These are phyloP conservation scores for Ophiostoma sp. DNA, from an alignment of 2,329 filamentous ascomycete species.

Conservation along the genomic window DNA sequence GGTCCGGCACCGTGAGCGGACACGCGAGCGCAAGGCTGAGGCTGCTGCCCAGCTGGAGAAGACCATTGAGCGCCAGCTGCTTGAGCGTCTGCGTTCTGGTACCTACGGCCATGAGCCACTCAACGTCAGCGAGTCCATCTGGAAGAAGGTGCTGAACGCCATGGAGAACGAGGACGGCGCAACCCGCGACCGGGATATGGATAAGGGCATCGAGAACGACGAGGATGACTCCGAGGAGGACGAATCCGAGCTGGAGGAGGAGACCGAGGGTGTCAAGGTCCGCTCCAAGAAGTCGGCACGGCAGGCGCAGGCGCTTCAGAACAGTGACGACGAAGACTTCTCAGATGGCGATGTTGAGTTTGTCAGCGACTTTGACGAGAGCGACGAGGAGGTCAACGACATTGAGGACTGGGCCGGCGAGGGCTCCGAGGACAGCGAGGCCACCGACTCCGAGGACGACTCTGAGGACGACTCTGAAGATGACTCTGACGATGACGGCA, in stretches of 20 bases:
- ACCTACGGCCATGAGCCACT: slow-evolving; percentile 92
- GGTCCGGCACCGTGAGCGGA: slow-evolving; percentile 69
- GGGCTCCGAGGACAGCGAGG: slow-evolving; percentile 56
- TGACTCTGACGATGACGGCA: slow-evolving; percentile 47
- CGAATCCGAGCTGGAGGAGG: slow-evolving; percentile 68
- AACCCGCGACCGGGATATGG: slow-evolving; percentile 76
- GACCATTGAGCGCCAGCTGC: slow-evolving; percentile 89
- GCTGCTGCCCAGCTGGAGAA: slow-evolving; percentile 89
- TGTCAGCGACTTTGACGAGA: slow-evolving; percentile 83
- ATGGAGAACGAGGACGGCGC: slow-evolving; percentile 85
- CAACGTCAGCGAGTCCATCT: slow-evolving; percentile 90
- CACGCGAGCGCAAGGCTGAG: slow-evolving; percentile 64
- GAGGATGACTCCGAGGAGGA: slow-evolving; percentile 56
- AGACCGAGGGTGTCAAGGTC: slow-evolving; percentile 44
- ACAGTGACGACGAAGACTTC: slow-evolving; percentile 62
- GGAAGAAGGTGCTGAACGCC: slow-evolving; percentile 92
- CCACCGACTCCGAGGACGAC: slow-evolving; percentile 54
- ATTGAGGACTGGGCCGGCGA: slow-evolving; percentile 91
- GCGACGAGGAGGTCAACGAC: slow-evolving; percentile 71
- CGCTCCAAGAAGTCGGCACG: slow-evolving; percentile 16
- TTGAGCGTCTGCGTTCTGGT: slow-evolving; percentile 83
- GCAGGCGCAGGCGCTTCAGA: slow-evolving; percentile 17
- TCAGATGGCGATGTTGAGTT: slow-evolving; percentile 76
- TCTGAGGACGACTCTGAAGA: slow-evolving; percentile 55
- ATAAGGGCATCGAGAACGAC: slow-evolving; percentile 74